phyloP scores from a whole-genome alignment of 371 early-diverging fungal species.

The Mycotypha africana region DNA sequence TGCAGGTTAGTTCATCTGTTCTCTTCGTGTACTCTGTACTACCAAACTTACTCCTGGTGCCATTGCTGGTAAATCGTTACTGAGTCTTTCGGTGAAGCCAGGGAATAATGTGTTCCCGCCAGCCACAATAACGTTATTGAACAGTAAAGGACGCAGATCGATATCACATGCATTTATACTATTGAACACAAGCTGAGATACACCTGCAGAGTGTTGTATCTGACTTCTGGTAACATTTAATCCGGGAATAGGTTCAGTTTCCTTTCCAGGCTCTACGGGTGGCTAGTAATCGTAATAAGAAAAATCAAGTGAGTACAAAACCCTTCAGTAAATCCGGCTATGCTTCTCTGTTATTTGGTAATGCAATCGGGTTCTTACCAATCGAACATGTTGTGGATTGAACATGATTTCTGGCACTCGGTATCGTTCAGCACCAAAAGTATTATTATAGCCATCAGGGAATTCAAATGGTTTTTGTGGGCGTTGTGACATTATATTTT shows the following conservation, averaged over 20 bases:
- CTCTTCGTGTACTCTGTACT: no score
- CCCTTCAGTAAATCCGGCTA: no score
- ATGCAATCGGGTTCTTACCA: conserved; percentile 3
- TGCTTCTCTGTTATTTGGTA: not conserved
- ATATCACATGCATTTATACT: conserved; percentile 76
- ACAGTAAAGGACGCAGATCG: conserved; percentile 81
- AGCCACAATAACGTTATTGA: conserved; percentile 77
- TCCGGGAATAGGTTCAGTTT: conserved; percentile 19
- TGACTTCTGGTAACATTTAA: conserved; percentile 28
- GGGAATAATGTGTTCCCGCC: conserved; percentile 88
- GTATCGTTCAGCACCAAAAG: conserved; percentile 79
- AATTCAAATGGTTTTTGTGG: conserved; percentile 89
- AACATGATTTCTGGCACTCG: conserved; percentile 83
- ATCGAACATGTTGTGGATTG: conserved; percentile 8
- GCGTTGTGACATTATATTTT: conserved; percentile 42
- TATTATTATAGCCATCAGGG: conserved; percentile 88
- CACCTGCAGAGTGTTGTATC: conserved; percentile 42
- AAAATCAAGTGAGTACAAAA: no score
- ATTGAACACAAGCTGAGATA: conserved; percentile 65
- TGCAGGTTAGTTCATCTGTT: no score
- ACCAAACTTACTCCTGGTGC: conserved; percentile 78
- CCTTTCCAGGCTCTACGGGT: conserved; percentile 13
- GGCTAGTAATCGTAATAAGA: conserved; percentile 8
- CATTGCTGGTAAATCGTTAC: conserved; percentile 62
- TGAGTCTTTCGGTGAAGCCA: conserved; percentile 85